Evolutionary conservation across 2,329 filamentous ascomycete species (phyloP), one percentile per base, ranked within the genome.

Genomic region (Alternaria sp.): DNA sequence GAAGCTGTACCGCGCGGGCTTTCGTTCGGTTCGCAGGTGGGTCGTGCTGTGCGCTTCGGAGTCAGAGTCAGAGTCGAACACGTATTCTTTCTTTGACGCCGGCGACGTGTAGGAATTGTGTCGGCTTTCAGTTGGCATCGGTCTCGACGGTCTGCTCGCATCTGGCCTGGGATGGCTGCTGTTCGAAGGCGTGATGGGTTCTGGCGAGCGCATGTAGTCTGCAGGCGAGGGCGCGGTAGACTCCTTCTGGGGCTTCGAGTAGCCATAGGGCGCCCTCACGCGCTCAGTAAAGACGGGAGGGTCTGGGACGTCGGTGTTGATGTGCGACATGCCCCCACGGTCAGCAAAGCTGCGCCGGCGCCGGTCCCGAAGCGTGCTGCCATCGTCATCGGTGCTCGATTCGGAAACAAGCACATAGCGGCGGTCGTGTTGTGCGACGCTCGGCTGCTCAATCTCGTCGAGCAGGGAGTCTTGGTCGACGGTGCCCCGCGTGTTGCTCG

Each of bases 391-490:
- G 43, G 62, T 55, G 17, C 59, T 64, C 79, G 79, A 43, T 21
- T 76, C 75, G 1, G 76, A 72, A 15, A 91, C 79, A 40, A 90
- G 79, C 9, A 91, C 87, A 69, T 90, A 92, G 43, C 90, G 86
- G 40, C 88, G 85, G 74, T 93, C 90, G 70, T 84, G 23, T n/a
- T 65, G 61, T 28, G 61, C 56, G 28, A 50, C 40, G 17, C 40
- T 56, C 59, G 78, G 76, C 36, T 75, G 76, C 49, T 82, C 78
- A 13, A 91, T 86, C 59, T 90, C 88, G 59, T 90, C 80, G 23
- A 94, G 82, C 52, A 93, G 83, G 12, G 88, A 89, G 25, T 89
- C 81, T 73, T 94, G 91, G 56, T 93, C 90, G 61, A 90, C 79
- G 6, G 87, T 86, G 43, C 91, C 91, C 60, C 87, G 86, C 61